A percentile compares a stretch with the other conserved stretches of the same genome.
These are phyloP conservation scores for Oryza officinalis DNA, from an alignment of 176 grass and related monocot genomes.

Conservation along the genomic window DNA sequence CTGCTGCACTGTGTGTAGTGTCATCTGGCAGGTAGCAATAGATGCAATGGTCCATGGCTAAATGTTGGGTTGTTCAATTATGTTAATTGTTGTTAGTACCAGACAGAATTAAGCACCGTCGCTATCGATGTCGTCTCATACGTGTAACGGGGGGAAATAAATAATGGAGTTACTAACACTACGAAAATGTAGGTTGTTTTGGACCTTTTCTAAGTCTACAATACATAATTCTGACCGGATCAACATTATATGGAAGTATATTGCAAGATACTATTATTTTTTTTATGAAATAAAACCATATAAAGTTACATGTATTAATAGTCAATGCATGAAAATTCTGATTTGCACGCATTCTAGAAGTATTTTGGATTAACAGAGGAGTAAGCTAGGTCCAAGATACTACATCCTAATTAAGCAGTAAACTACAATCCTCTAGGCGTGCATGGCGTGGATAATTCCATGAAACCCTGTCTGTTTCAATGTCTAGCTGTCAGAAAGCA, in stretches of 20 bases:
- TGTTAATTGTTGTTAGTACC: neutral
- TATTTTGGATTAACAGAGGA: neutral
- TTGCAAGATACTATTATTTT: neutral
- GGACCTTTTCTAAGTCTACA: neutral
- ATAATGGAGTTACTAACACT: neutral
- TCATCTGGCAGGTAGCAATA: neutral
- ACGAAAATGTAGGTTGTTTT: neutral
- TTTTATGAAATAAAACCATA: neutral
- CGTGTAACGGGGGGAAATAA: neutral
- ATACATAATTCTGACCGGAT: neutral
- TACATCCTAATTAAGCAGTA: too few species aligned
- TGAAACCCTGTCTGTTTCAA: neutral
- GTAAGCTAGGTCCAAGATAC: neutral
- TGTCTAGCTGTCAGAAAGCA: slow-evolving; percentile 21
- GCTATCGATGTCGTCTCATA: neutral
- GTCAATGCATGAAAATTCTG: neutral
- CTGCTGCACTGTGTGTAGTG: neutral
- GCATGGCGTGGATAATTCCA: neutral
- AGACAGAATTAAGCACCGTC: neutral
- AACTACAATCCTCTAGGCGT: neutral
- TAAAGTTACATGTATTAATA: neutral
- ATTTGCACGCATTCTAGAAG: neutral
- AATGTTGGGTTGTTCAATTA: neutral
- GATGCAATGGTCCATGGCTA: neutral
- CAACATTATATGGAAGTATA: neutral